Evolutionary conservation across 1,284 basidiomycete species (phyloP).

Genomic region (Ustilago vetiveriae): DNA sequence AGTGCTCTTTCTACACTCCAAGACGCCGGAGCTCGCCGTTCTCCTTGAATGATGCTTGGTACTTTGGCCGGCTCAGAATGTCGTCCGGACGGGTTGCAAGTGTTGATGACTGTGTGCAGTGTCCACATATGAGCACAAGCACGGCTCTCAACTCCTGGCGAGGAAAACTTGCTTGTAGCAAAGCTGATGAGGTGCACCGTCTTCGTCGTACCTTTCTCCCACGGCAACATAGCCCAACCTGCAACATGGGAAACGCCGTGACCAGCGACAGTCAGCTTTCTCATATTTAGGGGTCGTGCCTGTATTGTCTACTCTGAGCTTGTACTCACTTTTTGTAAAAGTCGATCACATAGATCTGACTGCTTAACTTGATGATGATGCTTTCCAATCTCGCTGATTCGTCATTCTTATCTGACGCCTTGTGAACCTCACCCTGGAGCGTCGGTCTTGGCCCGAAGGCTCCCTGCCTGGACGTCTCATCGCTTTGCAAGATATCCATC

Average conservation of each 20-base stretch:
- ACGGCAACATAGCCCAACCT: constrained; percentile 39
- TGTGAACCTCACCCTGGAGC: background rate
- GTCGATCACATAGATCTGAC: constrained; percentile 38
- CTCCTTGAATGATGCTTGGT: too few relatives aligned
- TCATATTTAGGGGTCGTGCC: too few relatives aligned
- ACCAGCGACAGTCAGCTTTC: too few relatives aligned
- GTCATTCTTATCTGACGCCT: background rate
- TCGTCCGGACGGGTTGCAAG: too few relatives aligned
- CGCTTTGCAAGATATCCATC: constrained; percentile 3
- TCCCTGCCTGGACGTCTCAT: constrained; percentile 17
- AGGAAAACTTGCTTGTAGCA: constrained; percentile 41
- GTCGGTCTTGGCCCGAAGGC: constrained; percentile 33
- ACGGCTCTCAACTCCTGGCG: constrained; percentile 1
- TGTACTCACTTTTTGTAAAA: constrained; percentile 45
- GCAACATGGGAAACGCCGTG: too few relatives aligned
- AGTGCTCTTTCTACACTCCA: too few relatives aligned
- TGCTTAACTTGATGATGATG: constrained; percentile 50
- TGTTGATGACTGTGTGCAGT: too few relatives aligned
- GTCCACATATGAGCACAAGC: too few relatives aligned
- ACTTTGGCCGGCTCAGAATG: too few relatives aligned
- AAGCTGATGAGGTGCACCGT: constrained; percentile 43
- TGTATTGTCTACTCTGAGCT: too few relatives aligned
- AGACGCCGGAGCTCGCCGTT: too few relatives aligned
- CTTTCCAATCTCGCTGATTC: constrained; percentile 17
- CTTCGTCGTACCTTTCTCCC: constrained; percentile 40